Evolutionary conservation across 441 rosid species (phyloP), one percentile per base, ranked within the genome.

Genomic region (Erysimum pusillum): DNA sequence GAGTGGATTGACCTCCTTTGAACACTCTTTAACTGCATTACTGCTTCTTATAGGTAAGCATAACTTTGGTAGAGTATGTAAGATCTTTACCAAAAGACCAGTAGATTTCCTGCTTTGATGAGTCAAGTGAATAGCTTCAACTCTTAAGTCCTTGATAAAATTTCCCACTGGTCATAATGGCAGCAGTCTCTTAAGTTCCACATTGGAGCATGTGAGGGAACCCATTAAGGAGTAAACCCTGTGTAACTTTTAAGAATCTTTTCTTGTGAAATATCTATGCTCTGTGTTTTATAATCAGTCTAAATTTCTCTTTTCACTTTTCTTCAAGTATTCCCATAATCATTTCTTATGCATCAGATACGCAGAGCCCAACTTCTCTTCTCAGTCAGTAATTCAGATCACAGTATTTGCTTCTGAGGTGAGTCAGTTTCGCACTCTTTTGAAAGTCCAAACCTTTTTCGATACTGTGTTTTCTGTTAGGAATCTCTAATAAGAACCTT

Each of bases 1-100:
- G 31, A 52, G 56, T 41, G 66, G 67, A 66, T 15, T 15, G 73
- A 39, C 53, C 61, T 74, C 60, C 31, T 44, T 44, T 67, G 58
- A 22, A 25, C 32, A 35, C 49, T 44, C 39, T 52, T 34, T 32
- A 65, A 57, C 41, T 25, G 52, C 60, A 65, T 11, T 28, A 74
- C 8, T 57, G 60, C 70, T 41, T 18, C 11, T 41, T 32, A 41
- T 6, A 39, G 70, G 76, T 42, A 53, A 63, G 69, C 45, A 53
- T 63, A 28, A 39, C 52, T 62, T 42, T 17, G 34, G 63, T 73
- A 52, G 54, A 63, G 63, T 13, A 10, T 64, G 39, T 54, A n/a
- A 45, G 72, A 46, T 57, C 41, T 56, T 32, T 34, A 32, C 75
- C 57, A 34, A 59, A 32, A 28, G 48, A 5, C 45, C 15, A 41